These are phyloP conservation scores for Gynandropsis gynandra DNA, from an alignment of 345 rosid species.

Conservation along the genomic window DNA sequence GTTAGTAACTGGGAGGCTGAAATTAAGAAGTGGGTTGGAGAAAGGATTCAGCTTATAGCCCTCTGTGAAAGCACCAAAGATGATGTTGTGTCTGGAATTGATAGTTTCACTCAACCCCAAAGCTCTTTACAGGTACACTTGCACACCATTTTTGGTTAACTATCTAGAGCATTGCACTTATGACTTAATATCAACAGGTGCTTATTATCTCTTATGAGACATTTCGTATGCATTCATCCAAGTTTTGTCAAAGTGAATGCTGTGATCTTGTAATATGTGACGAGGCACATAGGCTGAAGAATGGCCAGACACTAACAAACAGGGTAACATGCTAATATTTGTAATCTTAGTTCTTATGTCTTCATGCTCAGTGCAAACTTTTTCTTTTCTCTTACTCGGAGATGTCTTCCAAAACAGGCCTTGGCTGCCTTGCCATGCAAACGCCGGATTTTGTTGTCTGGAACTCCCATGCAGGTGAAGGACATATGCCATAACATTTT, in stretches of 20 bases:
- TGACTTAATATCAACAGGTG: constrained; percentile 40
- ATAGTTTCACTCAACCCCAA: constrained; percentile 53
- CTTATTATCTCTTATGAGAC: constrained; percentile 95
- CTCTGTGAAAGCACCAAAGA: constrained; percentile 94
- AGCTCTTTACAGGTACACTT: constrained; percentile 65
- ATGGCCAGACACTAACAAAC: constrained; percentile 91
- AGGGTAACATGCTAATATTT: constrained; percentile 47
- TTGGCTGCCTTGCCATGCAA: constrained; percentile 86
- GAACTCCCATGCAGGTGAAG: constrained; percentile 97
- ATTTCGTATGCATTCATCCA: constrained; percentile 90
- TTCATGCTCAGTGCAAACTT: constrained; percentile 6
- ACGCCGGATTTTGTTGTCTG: constrained; percentile 85
- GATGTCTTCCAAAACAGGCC: constrained; percentile 46
- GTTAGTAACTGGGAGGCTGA: constrained; percentile 99
- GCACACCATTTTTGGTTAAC: constrained; percentile 14
- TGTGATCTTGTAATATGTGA: constrained; percentile 97
- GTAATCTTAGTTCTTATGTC: constrained; percentile 8
- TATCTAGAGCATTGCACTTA: constrained; percentile 20
- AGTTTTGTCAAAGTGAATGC: constrained; percentile 62
- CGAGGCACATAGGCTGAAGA: constrained; percentile 98
- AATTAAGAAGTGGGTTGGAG: constrained; percentile 90
- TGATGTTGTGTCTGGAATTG: constrained; percentile 88
- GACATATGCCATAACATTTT: constrained; percentile 14
- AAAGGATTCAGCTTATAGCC: constrained; percentile 78
- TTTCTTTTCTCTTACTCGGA: constrained; percentile 8